Evolutionary conservation across 192 early-diverging fungal species (phyloP).

Genomic region (Podila horticola): DNA sequence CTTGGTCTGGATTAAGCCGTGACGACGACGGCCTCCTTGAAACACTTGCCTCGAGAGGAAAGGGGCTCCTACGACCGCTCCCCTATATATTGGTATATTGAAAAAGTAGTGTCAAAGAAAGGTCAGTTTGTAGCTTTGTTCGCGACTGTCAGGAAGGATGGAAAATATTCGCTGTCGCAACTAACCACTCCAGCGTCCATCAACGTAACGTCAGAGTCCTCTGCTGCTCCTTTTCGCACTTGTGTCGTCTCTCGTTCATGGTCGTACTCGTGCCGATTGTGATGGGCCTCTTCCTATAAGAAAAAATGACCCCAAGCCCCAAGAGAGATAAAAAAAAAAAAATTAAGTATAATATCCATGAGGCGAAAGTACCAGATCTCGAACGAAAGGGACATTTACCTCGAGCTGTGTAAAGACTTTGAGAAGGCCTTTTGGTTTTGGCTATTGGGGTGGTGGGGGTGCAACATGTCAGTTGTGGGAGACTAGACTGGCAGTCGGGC

Average conservation of each 20-base stretch:
- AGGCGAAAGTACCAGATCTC: background rate
- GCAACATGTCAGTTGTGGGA: background rate
- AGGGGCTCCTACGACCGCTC: background rate
- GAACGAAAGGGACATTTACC: background rate
- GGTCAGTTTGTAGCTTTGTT: too few species aligned
- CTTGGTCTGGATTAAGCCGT: slow-evolving; percentile 41
- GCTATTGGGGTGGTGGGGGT: background rate
- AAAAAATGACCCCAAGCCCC: background rate
- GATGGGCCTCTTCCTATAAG: slow-evolving; percentile 40
- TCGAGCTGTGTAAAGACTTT: slow-evolving; percentile 49
- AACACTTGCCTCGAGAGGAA: background rate
- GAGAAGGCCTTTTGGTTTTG: slow-evolving; percentile 44
- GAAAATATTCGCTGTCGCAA: background rate
- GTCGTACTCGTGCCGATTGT: slow-evolving; percentile 46
- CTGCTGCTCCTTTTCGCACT: slow-evolving; percentile 29
- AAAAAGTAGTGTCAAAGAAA: background rate
- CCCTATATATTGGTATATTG: slow-evolving; percentile 5
- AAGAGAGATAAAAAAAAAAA: background rate
- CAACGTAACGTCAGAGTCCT: background rate
- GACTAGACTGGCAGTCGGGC: background rate
- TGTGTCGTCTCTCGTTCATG: slow-evolving; percentile 50
- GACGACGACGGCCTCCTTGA: slow-evolving; percentile 22
- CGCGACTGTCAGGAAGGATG: background rate
- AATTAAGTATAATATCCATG: background rate
- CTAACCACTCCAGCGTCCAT: slow-evolving; percentile 42